A percentile compares a stretch with the other conserved stretches of the same genome.
phyloP scores from a whole-genome alignment of 345 rosid species.

The Gossypium stocksii region DNA sequence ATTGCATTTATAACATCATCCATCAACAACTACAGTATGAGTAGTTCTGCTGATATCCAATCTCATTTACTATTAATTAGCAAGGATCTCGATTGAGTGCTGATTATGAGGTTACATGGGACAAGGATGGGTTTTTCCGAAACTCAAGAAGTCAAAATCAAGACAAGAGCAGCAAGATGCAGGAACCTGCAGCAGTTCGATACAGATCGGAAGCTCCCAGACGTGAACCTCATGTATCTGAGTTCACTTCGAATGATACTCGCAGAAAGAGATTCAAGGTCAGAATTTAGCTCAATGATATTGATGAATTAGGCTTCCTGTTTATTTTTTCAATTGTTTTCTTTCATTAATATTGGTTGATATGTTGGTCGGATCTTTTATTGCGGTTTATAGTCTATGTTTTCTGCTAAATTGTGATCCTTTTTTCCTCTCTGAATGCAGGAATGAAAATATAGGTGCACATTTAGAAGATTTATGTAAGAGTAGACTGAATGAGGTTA shows the following conservation, averaged over 20 bases:
- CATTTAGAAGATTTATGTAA: not conserved
- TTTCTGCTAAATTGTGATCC: not conserved
- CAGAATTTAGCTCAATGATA: conserved; percentile 12
- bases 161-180: conserved; percentile 34
- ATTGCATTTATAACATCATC: not conserved
- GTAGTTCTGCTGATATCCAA: conserved; percentile 10
- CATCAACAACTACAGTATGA: not conserved
- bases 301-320: not conserved
- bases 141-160: conserved; percentile 44
- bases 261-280: conserved; percentile 90
- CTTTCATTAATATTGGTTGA: not conserved
- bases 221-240: conserved; percentile 28
- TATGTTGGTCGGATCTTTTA: not conserved
- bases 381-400: not conserved
- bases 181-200: conserved; percentile 24
- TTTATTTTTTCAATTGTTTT: not conserved
- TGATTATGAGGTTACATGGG: conserved; percentile 82
- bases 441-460: conserved; percentile 5
- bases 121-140: conserved; percentile 65
- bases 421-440: not conserved
- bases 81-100: conserved; percentile 77
- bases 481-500: not conserved
- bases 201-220: conserved; percentile 42
- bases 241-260: conserved; percentile 33
- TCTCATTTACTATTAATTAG: conserved; percentile 35